Evolutionary conservation across 371 early-diverging fungal species (phyloP).

Genomic region (Polyrhizophydium stewartii): DNA sequence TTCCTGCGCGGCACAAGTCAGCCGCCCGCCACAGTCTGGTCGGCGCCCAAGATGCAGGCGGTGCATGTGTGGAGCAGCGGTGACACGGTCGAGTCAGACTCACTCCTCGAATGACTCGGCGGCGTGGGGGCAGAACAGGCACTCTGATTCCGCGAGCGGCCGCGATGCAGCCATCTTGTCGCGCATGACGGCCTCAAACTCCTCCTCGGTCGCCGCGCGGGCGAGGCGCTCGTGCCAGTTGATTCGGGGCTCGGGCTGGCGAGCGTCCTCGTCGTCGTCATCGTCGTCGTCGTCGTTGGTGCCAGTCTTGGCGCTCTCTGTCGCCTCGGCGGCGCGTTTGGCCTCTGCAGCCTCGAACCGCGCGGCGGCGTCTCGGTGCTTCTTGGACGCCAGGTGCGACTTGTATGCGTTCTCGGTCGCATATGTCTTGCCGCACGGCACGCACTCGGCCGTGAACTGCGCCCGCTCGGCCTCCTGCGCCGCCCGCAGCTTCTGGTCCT

Average conservation of each 20-base stretch:
- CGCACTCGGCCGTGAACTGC: constrained; percentile 11
- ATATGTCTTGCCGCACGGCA: constrained; percentile 56
- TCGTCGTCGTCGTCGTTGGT: not conserved
- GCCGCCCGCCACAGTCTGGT: not conserved
- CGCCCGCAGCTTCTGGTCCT: constrained; percentile 36
- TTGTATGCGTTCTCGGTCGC: constrained; percentile 74
- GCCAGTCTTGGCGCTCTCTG: not conserved
- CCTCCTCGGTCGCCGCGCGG: constrained; percentile 32
- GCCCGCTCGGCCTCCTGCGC: constrained; percentile 1
- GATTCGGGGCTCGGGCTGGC: not conserved
- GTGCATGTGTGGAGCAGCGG: too few species aligned
- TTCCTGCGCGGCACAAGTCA: constrained; percentile 32
- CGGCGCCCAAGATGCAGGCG: not conserved
- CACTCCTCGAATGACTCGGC: constrained; percentile 13
- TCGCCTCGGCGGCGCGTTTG: not conserved
- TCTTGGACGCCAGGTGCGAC: constrained; percentile 85
- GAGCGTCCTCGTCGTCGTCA: not conserved
- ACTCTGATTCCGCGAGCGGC: constrained; percentile 39
- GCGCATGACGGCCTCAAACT: constrained; percentile 40
- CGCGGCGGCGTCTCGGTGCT: constrained; percentile 55
- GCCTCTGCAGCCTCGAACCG: not conserved
- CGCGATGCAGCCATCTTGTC: constrained; percentile 38
- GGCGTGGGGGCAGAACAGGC: constrained; percentile 36
- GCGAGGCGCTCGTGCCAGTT: constrained; percentile 30
- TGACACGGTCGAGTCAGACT: not conserved